Conservation (phyloP, 129 eudicot species). For the Pseudognaphalium luteoalbum region DNA sequence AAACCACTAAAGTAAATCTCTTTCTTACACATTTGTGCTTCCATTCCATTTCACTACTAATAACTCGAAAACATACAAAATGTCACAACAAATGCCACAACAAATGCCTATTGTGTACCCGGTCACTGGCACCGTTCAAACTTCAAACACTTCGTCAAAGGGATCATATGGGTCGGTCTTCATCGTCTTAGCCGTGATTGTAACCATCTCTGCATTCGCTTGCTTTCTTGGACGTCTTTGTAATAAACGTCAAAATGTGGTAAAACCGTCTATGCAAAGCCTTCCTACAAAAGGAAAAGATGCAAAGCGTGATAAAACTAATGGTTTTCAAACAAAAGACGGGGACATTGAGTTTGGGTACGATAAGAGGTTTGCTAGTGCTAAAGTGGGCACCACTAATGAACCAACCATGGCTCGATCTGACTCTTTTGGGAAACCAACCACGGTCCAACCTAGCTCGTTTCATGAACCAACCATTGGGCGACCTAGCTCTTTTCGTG, state of each 20-base stretch:
- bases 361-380: slow-evolving; percentile 37
- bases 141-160: slow-evolving; percentile 29
- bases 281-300: slow-evolving; percentile 30
- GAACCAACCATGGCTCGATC: slow-evolving; percentile 26
- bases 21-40: slow-evolving; percentile 17
- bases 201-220: slow-evolving; percentile 34
- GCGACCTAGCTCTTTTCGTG: slow-evolving; percentile 11
- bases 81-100: slow-evolving; percentile 47
- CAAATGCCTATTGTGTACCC: slow-evolving; percentile 42
- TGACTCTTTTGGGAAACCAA: slow-evolving; percentile 25
- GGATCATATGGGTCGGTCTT: slow-evolving; percentile 44
- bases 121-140: slow-evolving; percentile 23
- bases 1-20: slow-evolving; percentile 17
- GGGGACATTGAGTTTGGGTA: slow-evolving; percentile 45
- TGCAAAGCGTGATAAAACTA: slow-evolving; percentile 3
- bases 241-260: slow-evolving; percentile 21
- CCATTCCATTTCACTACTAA: not conserved
- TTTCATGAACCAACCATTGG: slow-evolving; percentile 24
- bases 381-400: slow-evolving; percentile 31
- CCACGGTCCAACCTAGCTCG: slow-evolving; percentile 17
- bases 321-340: slow-evolving; percentile 18
- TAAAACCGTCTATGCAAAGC: slow-evolving; percentile 25
- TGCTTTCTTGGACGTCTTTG: slow-evolving; percentile 43
- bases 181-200: slow-evolving; percentile 38
- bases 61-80: slow-evolving; percentile 3